Evolutionary conservation across 345 rosid species (phyloP).

Genomic region (Sonneratia caseolaris): DNA sequence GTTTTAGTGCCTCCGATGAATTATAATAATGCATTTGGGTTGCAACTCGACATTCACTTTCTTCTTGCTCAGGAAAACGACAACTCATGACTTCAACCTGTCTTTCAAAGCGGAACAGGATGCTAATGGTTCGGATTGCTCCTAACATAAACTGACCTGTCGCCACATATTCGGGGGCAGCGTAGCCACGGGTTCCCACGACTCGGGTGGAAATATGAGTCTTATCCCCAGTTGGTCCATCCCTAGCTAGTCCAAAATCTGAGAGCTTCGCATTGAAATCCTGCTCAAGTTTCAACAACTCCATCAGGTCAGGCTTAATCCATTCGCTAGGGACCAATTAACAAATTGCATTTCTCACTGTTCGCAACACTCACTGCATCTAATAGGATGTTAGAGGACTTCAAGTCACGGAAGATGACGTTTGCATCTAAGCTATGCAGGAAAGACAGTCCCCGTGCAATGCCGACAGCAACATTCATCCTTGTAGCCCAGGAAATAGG

Average conservation of each 20-base stretch:
- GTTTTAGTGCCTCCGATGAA: too few species aligned
- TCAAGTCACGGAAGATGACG: constrained; percentile 58
- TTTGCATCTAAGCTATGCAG: constrained; percentile 53
- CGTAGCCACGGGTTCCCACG: constrained; percentile 82
- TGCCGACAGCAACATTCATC: constrained; percentile 39
- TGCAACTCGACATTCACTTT: too few species aligned
- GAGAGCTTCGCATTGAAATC: constrained; percentile 74
- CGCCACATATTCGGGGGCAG: constrained; percentile 88
- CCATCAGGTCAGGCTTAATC: constrained; percentile 7
- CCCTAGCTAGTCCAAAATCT: constrained; percentile 92
- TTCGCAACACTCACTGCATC: constrained; percentile 34
- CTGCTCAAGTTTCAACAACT: constrained; percentile 21
- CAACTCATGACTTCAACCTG: neutral
- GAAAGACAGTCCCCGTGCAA: constrained; percentile 53
- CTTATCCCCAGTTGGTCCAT: constrained; percentile 80
- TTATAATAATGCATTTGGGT: too few species aligned
- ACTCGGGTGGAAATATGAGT: constrained; percentile 88
- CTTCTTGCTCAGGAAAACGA: too few species aligned
- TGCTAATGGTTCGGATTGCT: neutral
- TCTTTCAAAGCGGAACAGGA: neutral
- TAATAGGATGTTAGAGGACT: constrained; percentile 62
- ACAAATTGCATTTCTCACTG: constrained; percentile 7
- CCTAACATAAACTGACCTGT: constrained; percentile 31
- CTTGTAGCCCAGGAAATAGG: constrained; percentile 48
- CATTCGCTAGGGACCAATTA: neutral